These are phyloP conservation scores for Mucor mucedo DNA, from an alignment of 371 early-diverging fungal species.

Conservation along the genomic window DNA sequence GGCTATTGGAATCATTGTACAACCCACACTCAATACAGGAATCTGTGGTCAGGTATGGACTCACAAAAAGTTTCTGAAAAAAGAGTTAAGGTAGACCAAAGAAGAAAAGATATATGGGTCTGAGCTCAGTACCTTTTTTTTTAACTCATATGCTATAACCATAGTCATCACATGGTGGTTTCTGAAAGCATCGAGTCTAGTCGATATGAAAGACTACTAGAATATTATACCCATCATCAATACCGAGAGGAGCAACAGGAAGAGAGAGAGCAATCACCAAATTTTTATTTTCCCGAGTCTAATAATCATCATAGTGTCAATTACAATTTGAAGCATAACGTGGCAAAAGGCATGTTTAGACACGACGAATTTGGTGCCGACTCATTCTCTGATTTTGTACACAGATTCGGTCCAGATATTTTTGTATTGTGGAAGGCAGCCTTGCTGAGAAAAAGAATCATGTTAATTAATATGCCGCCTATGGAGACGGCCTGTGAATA, in stretches of 20 bases:
- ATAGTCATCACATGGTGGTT: conserved; percentile 16
- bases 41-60: conserved; percentile 56
- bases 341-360: neutral
- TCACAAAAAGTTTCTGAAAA: conserved; percentile 46
- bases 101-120: neutral
- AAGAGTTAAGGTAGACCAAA: conserved; percentile 27
- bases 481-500: conserved; percentile 55
- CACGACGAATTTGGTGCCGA: conserved; percentile 34
- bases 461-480: conserved; percentile 56
- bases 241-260: neutral
- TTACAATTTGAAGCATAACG: conserved; percentile 10
- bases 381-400: conserved; percentile 46
- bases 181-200: conserved; percentile 1
- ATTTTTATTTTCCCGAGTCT: neutral
- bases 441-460: conserved; percentile 56
- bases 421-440: conserved; percentile 67
- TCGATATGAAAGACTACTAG: conserved; percentile 11
- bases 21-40: conserved; percentile 50
- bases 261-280: too few species aligned
- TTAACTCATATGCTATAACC: neutral
- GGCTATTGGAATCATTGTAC: conserved; percentile 59
- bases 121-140: neutral
- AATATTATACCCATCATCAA: conserved; percentile 21
- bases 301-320: conserved; percentile 10
- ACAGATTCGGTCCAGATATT: conserved; percentile 54